phyloP scores from a whole-genome alignment of 495 filamentous ascomycete species.

The Hyaloscypha finlandica region DNA sequence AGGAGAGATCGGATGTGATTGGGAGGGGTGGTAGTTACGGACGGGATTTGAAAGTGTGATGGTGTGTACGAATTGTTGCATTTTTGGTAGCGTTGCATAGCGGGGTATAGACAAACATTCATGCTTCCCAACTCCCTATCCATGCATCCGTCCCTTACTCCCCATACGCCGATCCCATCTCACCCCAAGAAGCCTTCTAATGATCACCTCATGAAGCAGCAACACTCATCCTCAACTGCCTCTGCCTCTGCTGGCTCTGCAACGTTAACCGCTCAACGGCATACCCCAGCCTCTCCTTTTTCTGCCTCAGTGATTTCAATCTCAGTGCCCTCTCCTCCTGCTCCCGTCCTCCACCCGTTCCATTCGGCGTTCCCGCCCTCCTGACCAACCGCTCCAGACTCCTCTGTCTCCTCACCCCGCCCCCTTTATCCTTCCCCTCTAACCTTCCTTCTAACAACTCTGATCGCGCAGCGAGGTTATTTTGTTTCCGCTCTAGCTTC shows the following conservation, averaged over 20 bases:
- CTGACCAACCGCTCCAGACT: constrained; percentile 56
- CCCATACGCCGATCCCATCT: not conserved
- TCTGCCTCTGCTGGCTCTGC: constrained; percentile 66
- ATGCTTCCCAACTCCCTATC: constrained; percentile 6
- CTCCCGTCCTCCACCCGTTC: constrained; percentile 38
- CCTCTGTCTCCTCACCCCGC: constrained; percentile 51
- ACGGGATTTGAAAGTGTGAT: constrained; percentile 19
- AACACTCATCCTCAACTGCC: constrained; percentile 81
- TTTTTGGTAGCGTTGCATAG: constrained; percentile 2
- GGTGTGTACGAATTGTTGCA: not conserved
- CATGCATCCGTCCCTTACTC: not conserved
- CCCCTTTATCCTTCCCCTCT: constrained; percentile 36
- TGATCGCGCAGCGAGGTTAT: constrained; percentile 66
- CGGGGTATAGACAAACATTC: constrained; percentile 2
- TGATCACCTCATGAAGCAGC: constrained; percentile 21
- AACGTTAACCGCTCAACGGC: constrained; percentile 72
- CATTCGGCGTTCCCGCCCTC: constrained; percentile 35
- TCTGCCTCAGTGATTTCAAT: constrained; percentile 64
- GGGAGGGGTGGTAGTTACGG: constrained; percentile 22
- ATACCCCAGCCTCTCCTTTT: constrained; percentile 78
- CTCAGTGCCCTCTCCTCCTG: constrained; percentile 56
- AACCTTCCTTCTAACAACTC: constrained; percentile 73
- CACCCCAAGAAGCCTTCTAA: not conserved
- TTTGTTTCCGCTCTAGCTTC: constrained; percentile 69
- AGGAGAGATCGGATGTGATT: constrained; percentile 15